Evolutionary conservation across 768 basidiomycete genomes (phyloP).

Genomic region (Ramaria rubella): DNA sequence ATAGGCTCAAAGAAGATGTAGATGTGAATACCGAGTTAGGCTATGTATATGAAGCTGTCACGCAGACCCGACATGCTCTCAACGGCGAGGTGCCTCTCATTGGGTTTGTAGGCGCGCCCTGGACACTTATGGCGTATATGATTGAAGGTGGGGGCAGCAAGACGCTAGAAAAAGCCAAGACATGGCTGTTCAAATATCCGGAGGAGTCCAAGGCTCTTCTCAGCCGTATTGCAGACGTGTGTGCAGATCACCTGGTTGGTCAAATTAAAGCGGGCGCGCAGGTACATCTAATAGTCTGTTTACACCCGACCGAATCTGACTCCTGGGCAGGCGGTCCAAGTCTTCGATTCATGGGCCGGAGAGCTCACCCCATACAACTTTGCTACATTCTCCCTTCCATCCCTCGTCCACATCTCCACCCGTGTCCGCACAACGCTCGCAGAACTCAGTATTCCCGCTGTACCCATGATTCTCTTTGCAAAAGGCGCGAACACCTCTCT

Average conservation of each 20-base stretch:
- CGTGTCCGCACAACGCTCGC: slow-evolving; percentile 57
- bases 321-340: slow-evolving; percentile 72
- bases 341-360: slow-evolving; percentile 96
- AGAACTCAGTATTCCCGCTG: slow-evolving; percentile 44
- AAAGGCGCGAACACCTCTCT: slow-evolving; percentile 79
- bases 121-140: slow-evolving; percentile 99
- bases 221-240: slow-evolving; percentile 76
- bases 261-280: slow-evolving; percentile 96
- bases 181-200: slow-evolving; percentile 90
- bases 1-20: slow-evolving; percentile 50
- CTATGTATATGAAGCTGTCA: slow-evolving; percentile 92
- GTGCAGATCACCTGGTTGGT: slow-evolving; percentile 83
- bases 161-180: slow-evolving; percentile 84
- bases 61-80: slow-evolving; percentile 69
- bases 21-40: slow-evolving; percentile 79
- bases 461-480: slow-evolving; percentile 89
- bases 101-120: slow-evolving; percentile 95
- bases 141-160: slow-evolving; percentile 93
- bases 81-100: slow-evolving; percentile 91
- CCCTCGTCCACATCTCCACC: slow-evolving; percentile 62
- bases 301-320: not conserved
- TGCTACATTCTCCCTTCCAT: slow-evolving; percentile 73
- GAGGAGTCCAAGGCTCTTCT: slow-evolving; percentile 76
- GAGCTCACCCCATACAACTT: slow-evolving; percentile 90
- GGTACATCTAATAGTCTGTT: slow-evolving; percentile 36